Evolutionary conservation across 345 rosid genomes (phyloP).

Genomic region (Salix purpurea): DNA sequence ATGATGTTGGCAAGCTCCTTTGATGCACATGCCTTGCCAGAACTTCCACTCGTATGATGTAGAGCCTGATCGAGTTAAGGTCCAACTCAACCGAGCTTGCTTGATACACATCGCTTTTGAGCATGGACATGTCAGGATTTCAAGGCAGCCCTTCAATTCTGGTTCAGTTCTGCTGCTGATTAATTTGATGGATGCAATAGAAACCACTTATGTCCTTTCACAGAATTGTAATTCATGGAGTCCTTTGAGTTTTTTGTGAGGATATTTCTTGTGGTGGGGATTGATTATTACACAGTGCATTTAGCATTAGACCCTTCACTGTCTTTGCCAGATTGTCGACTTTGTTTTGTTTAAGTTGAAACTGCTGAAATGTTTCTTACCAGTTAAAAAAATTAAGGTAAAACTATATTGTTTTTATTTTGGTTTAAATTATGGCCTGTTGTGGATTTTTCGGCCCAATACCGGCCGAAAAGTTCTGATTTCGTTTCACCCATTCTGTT

Average conservation of each 20-base stretch:
- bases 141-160: not conserved
- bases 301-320: not conserved
- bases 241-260: not conserved
- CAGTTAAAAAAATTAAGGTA: no score
- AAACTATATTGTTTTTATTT: no score
- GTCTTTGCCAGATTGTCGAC: no score
- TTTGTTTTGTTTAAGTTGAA: no score
- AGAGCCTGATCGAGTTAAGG: not conserved
- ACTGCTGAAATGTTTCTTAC: no score
- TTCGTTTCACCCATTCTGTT: no score
- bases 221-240: not conserved
- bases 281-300: not conserved
- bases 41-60: not conserved
- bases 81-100: not conserved
- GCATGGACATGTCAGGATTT: not conserved
- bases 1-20: not conserved
- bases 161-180: not conserved
- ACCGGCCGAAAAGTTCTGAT: fast-evolving
- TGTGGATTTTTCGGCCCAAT: no score
- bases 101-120: not conserved
- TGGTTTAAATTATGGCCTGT: fast-evolving
- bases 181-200: not conserved
- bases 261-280: not conserved
- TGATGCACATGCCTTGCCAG: not conserved
- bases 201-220: not conserved